Base-by-base conservation (phyloP, 345 rosid species). In the Citrus unshiu region DNA sequence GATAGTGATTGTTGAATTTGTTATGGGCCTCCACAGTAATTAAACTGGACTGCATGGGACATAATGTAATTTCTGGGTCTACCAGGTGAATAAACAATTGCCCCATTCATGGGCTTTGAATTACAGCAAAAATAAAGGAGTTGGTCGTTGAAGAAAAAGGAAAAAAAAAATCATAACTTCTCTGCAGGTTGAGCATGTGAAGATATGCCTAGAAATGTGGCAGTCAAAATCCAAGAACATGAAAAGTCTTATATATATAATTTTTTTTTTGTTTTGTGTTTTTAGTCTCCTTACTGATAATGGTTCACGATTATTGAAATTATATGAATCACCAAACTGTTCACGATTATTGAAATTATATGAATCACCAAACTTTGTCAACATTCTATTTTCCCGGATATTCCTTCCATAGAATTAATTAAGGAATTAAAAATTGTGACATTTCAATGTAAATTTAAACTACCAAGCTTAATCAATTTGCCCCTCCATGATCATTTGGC, bases 11-110 rank as follows among this genome's bases (percentile, higher is more conserved):
- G 49, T 43, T 10, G 16, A 12, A 46, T 46, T 13, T 13, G 16
- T n/a, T 67, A 69, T 83, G 80, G 73, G 72, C 78, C 73, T 59
- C 74, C 73, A 76, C 73, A 40, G 46, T 74, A 21, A 34, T 65
- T 8, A 27, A 30, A 49, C 35, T 56, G 68, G 25, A 68, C 71
- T 69, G 66, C 35, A 56, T n/a, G 32, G 24, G 24, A 22, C 39
- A 68, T 25, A 2, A 66, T 79, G 12, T 34, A 21, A 21, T 64
- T 29, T 59, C 35, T 56, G 68, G 77, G 78, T 69, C 76, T 62
- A 64, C 60, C 63, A 22, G 13, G 49, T 18, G 7, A 70, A 29
- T 18, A 7, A 64, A 37, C 35, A 37, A 64, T 57, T 59, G 24
- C 71, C 10, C 76, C 24, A 21, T 30, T 37, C 2, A 37, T 37